Evolutionary conservation across 306 rosid genomes (phyloP).

Genomic region (Begonia loranthoides): DNA sequence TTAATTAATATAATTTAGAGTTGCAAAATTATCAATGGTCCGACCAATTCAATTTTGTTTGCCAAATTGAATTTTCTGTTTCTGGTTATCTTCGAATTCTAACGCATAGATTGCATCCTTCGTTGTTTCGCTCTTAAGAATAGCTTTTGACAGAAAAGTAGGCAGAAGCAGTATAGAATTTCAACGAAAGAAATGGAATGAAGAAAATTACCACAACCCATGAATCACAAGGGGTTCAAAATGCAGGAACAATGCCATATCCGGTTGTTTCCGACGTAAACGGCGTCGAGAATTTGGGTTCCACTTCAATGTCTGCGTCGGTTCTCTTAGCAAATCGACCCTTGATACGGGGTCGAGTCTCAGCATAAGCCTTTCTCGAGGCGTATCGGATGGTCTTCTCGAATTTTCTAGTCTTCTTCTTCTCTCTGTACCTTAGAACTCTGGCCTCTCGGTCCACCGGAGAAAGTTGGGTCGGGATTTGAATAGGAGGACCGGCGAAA

Average conservation of each 20-base stretch:
- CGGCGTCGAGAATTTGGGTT: constrained; percentile 59
- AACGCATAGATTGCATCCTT: too few relatives aligned
- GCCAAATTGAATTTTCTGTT: too few relatives aligned
- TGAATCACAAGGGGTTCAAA: constrained; percentile 12
- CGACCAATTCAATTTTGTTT: too few relatives aligned
- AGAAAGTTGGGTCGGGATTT: constrained; percentile 44
- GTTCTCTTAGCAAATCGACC: constrained; percentile 85
- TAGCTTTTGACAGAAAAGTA: too few relatives aligned
- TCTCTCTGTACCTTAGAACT: constrained; percentile 78
- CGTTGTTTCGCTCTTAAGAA: too few relatives aligned
- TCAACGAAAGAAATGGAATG: too few relatives aligned
- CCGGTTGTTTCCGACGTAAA: constrained; percentile 42
- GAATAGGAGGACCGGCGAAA: constrained; percentile 46
- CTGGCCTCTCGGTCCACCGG: constrained; percentile 88
- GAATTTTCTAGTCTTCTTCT: constrained; percentile 79
- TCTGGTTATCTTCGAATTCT: too few relatives aligned
- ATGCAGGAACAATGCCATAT: constrained; percentile 86
- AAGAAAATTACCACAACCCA: too few relatives aligned
- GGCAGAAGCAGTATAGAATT: too few relatives aligned
- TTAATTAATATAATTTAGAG: too few relatives aligned
- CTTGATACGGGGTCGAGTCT: constrained; percentile 81
- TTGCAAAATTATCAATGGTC: too few relatives aligned
- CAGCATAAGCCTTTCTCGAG: constrained; percentile 94
- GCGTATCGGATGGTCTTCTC: constrained; percentile 94
- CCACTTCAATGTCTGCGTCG: constrained; percentile 53